Conservation (phyloP, 306 rosid species). For the Fragaria vesca region DNA sequence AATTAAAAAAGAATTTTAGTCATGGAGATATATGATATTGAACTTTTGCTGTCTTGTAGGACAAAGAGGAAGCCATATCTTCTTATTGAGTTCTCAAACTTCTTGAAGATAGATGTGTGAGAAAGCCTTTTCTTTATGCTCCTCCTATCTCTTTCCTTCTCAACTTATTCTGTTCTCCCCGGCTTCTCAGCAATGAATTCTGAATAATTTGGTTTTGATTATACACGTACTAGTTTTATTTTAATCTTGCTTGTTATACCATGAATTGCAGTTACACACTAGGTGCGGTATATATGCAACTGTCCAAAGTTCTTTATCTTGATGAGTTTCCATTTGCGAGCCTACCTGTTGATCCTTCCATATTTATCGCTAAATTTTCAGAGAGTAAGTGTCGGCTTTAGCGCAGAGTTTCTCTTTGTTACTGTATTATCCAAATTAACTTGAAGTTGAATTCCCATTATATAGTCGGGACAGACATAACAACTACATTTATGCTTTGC, state of each 20-base stretch:
- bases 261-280: constrained; percentile 59
- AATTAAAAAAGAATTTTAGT: neutral
- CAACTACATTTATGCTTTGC: neutral
- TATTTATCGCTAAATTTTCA: constrained; percentile 61
- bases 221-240: constrained; percentile 23
- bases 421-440: neutral
- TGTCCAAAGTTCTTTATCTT: constrained; percentile 64
- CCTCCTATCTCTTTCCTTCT: neutral
- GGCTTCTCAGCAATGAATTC: constrained; percentile 1
- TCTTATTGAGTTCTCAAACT: constrained; percentile 81
- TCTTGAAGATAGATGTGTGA: constrained; percentile 66
- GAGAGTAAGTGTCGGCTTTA: constrained; percentile 45
- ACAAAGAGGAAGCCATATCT: constrained; percentile 65
- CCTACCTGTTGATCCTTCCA: constrained; percentile 81
- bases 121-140: constrained; percentile 23
- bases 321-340: constrained; percentile 64
- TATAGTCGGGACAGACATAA: neutral
- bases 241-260: constrained; percentile 1
- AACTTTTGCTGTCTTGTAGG: constrained; percentile 44
- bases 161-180: neutral
- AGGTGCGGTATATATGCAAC: constrained; percentile 82
- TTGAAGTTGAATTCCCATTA: neutral
- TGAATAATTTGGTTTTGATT: neutral
- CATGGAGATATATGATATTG: constrained; percentile 17
- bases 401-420: neutral